Evolutionary conservation across 228 moss, liverwort and hornwort species (phyloP), one percentile per base, ranked within the genome.

Genomic region (Sphagnum fallax): DNA sequence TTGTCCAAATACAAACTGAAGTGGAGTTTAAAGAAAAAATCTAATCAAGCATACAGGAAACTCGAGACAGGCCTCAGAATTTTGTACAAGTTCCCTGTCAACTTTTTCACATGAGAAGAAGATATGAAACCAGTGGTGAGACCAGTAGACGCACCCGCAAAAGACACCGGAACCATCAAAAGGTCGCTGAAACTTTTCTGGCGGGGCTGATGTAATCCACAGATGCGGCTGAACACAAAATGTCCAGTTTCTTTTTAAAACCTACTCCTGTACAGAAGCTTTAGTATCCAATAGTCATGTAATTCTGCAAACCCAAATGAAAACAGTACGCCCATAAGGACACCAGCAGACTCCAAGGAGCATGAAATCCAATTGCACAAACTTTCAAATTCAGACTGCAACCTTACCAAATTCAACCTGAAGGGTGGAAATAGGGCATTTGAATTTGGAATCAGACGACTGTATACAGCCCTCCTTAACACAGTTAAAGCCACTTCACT

Each of bases 181-280:
- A 15, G 85, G 79, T 65, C 80, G 83, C 69, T 83, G 80, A 62
- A 97, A 79, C 53, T 73, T 88, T 32, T 77, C 71, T 6, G 90
- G 77, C 62, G 97, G 89, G 73, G 88, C 75, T 62, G 97, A 90
- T 65, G 88, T 82, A 62, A 69, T 84, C 76, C 75, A 83, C 71
- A 91, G 67, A 53, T 70, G 63, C 71, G 91, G 90, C 89, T 95
- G 84, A 67, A 73, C 52, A 67, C 65, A 71, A 70, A 11, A 64
- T 63, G 7, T 16, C 48, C 65, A 80, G 32, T 52, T 60, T 48
- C 47, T 15, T 68, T 58, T 32, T 2, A 32, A 32, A 32, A 32
- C 1, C 32, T 32, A 32, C 32, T 32, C 32, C 32, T 32, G 32
- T 32, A 32, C 32, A 32, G 32, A 32, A 32, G 32, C 32, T 32